phyloP scores from a whole-genome alignment of 2,329 filamentous ascomycete genomes.

The Pseudocercospora fuligena region DNA sequence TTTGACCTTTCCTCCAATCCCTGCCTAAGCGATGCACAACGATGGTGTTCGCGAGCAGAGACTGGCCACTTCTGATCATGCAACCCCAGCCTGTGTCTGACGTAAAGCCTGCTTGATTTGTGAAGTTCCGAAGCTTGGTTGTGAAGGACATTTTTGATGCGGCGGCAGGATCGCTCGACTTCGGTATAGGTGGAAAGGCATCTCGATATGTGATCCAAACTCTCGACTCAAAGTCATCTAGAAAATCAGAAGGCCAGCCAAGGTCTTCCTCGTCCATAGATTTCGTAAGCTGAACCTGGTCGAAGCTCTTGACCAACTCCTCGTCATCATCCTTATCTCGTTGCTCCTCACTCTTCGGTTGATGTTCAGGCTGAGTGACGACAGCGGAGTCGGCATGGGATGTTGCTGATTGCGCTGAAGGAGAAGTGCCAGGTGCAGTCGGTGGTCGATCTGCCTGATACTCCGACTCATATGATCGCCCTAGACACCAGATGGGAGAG shows the following conservation, averaged over 20 bases:
- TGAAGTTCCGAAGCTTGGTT: conserved; percentile 80
- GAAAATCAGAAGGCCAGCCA: conserved; percentile 82
- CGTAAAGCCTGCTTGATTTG: conserved; percentile 80
- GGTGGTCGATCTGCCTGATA: conserved; percentile 29
- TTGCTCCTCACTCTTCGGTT: conserved; percentile 25
- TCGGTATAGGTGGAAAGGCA: conserved; percentile 80
- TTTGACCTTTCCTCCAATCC: conserved; percentile 75
- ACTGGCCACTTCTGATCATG: conserved; percentile 97
- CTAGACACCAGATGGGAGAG: conserved; percentile 83
- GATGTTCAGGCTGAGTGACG: conserved; percentile 30
- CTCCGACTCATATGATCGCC: conserved; percentile 56
- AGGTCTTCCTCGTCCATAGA: conserved; percentile 43
- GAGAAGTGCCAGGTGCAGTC: conserved; percentile 33
- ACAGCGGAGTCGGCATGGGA: conserved; percentile 42
- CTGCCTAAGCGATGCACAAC: conserved; percentile 74
- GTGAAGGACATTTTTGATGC: conserved; percentile 75
- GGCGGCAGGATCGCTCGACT: conserved; percentile 75
- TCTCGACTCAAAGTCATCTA: conserved; percentile 89
- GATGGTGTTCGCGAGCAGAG: conserved; percentile 85
- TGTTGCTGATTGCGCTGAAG: conserved; percentile 35
- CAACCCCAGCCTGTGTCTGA: conserved; percentile 97
- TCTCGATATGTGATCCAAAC: conserved; percentile 97
- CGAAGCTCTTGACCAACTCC: conserved; percentile 35
- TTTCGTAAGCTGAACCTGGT: conserved; percentile 35
- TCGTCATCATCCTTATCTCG: conserved; percentile 29